Percentiles rank a stretch among this genome's conserved stretches.
phyloP scores from a whole-genome alignment of 768 basidiomycete genomes.

The Serendipita sp. region DNA sequence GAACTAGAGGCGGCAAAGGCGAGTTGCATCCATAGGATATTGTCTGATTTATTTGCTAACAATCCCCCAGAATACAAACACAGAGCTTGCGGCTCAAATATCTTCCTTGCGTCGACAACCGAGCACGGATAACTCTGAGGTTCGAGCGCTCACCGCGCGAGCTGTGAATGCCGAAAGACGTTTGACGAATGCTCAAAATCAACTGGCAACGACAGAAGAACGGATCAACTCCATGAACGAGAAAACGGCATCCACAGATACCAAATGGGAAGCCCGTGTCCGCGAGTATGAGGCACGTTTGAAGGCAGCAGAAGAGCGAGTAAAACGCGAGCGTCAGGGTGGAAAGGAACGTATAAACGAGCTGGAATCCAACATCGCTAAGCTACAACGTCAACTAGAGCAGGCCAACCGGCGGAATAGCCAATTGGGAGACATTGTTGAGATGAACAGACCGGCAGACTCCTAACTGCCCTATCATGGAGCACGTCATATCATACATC shows the following conservation, averaged over 20 bases:
- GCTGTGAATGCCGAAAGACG: constrained; percentile 76
- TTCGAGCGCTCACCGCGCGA: constrained; percentile 51
- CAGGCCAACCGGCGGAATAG: constrained; percentile 53
- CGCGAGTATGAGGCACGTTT: constrained; percentile 76
- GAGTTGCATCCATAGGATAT: constrained; percentile 6
- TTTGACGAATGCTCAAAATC: constrained; percentile 71
- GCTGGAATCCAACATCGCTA: constrained; percentile 58
- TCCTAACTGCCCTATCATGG: not conserved
- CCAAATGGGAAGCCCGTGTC: constrained; percentile 90
- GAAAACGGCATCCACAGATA: constrained; percentile 55
- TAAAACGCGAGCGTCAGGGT: constrained; percentile 87
- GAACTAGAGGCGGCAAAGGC: constrained; percentile 82
- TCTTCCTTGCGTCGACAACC: constrained; percentile 41
- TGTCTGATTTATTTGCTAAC: constrained; percentile 1
- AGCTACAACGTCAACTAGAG: constrained; percentile 59
- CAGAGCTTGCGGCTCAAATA: constrained; percentile 60
- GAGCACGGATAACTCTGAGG: constrained; percentile 45
- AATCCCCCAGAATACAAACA: constrained; percentile 41
- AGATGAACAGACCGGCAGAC: constrained; percentile 14
- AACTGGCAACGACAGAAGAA: constrained; percentile 70
- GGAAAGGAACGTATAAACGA: constrained; percentile 71
- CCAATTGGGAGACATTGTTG: constrained; percentile 21
- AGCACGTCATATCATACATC: no score
- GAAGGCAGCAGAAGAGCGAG: constrained; percentile 73
- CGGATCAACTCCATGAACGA: constrained; percentile 58